Base-by-base conservation (phyloP, 1,139 yeast species). In the Geotrichum citri-aurantii region DNA sequence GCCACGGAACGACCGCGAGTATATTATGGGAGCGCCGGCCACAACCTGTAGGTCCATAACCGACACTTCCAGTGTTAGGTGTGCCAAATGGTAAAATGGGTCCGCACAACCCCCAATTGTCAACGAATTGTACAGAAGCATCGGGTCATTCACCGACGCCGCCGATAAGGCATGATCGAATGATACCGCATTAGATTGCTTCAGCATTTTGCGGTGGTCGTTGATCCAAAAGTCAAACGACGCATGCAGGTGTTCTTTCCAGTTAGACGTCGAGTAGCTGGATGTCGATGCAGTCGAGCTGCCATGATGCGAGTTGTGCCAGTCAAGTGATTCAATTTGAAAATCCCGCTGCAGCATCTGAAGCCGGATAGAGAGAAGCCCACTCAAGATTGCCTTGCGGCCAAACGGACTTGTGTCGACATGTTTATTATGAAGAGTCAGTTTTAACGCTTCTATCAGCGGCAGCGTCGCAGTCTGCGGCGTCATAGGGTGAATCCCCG, bases 11-110 rank as follows among this genome's bases (percentile, higher is more conserved):
- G 49, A 14, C 14, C 52, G 52, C 19, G 54, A 50, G 81, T 84
- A 61, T 88, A 84, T 68, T 85, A 88, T 7, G 0, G 95, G 93
- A 1, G 91, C 87, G 1, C 97, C 97, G 6, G 92, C 86, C 69
- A 78, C 85, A 8, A 87, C 84, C 57, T 87, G 88, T 59, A 87
- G 81, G 70, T 89, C 96, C 70, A 86, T 84, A 63, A 88, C 90
- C 60, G 87, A 83, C 40, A 87, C 79, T 54, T 88, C 77, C 66
- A 89, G 82, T 40, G 84, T 81, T 23, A 89, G 82, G 68, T 87
- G 93, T 0, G 91, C 84, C 71, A 88, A 76, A 66, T 87, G 92
- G 70, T 84, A 67, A 53, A 66, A 66, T 21, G 70, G 70, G 49
- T 68, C 67, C 1, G 69, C 64, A 56, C 71, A 69, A 23, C 72